phyloP scores from a whole-genome alignment of 768 basidiomycete species.

The Hygrophoropsis aurantiaca region DNA sequence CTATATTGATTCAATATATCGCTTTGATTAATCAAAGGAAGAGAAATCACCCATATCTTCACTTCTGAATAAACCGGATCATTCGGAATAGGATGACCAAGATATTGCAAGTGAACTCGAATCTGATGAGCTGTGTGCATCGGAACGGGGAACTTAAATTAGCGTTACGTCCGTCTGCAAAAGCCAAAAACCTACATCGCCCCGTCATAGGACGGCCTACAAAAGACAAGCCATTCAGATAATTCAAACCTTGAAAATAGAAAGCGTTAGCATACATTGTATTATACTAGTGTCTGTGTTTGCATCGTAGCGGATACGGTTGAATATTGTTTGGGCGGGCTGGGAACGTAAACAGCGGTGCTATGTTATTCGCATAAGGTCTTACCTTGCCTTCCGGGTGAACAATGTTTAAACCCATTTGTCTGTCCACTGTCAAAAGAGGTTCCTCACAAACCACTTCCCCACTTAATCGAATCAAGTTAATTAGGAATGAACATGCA shows the following conservation, averaged over 20 bases:
- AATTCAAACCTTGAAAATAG: too few species aligned
- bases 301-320: constrained; percentile 75
- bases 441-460: constrained; percentile 86
- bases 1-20: constrained; percentile 32
- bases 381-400: constrained; percentile 91
- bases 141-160: constrained; percentile 4
- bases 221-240: too few species aligned
- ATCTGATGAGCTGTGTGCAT: constrained; percentile 83
- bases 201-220: constrained; percentile 87
- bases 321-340: constrained; percentile 90
- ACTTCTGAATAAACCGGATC: constrained; percentile 89
- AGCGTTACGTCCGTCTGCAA: background rate
- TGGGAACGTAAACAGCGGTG: constrained; percentile 27
- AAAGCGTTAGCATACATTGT: constrained; percentile 52
- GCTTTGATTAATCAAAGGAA: background rate
- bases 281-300: constrained; percentile 84
- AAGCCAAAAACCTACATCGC: constrained; percentile 61
- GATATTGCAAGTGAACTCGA: constrained; percentile 92
- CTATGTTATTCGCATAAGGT: background rate
- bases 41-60: constrained; percentile 64
- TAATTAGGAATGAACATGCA: background rate
- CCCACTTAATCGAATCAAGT: constrained; percentile 43
- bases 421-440: constrained; percentile 87
- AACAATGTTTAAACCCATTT: constrained; percentile 95
- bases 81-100: constrained; percentile 93